Conservation (phyloP, 2,329 filamentous ascomycete species). For the Colletotrichum tabaci region DNA sequence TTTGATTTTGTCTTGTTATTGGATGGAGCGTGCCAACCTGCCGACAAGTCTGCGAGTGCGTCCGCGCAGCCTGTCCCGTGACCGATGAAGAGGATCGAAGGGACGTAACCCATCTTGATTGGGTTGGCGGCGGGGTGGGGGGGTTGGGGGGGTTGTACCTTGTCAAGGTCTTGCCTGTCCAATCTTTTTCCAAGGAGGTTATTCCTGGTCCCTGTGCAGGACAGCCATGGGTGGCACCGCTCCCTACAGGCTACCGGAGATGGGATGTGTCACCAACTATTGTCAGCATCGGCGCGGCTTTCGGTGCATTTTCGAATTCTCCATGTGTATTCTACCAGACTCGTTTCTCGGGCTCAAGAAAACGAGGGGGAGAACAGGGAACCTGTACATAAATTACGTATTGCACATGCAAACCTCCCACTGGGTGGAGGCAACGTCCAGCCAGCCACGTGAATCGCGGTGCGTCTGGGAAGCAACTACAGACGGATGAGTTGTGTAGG, state of each 20-base stretch:
- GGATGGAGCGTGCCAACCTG: too few relatives aligned
- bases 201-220: neutral
- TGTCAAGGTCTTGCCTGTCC: neutral
- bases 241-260: neutral
- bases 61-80: neutral
- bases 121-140: neutral
- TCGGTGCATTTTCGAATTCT: slow-evolving; percentile 24
- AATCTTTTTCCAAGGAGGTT: slow-evolving; percentile 3
- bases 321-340: neutral
- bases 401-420: neutral
- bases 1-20: neutral
- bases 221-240: neutral
- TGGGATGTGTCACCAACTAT: slow-evolving; percentile 18
- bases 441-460: too few relatives aligned
- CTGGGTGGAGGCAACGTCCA: neutral
- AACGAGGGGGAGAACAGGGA: neutral
- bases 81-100: neutral
- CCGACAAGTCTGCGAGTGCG: neutral
- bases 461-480: neutral
- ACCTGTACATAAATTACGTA: neutral
- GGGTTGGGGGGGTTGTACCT: neutral
- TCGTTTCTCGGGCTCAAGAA: too few relatives aligned
- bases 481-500: neutral
- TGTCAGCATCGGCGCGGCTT: slow-evolving; percentile 30
- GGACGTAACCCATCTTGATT: neutral